Evolutionary conservation across 306 rosid genomes (phyloP).

Genomic region (Vigna mungo): DNA sequence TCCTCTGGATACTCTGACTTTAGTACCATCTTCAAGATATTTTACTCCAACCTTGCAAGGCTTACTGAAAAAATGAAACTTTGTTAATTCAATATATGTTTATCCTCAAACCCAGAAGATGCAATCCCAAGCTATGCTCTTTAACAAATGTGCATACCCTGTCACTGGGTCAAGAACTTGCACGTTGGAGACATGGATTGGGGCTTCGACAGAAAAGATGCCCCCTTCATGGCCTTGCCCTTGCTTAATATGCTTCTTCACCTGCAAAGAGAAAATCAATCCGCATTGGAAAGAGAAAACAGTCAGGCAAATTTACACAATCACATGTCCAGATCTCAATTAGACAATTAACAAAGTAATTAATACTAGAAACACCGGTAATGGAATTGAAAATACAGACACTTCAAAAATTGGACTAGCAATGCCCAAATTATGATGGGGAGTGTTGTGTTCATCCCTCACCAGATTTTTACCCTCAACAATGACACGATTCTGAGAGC

Average conservation of each 20-base stretch:
- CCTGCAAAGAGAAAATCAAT: conserved; percentile 49
- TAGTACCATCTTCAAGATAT: conserved; percentile 95
- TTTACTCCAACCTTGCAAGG: conserved; percentile 83
- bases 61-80: conserved; percentile 60
- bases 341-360: conserved; percentile 4
- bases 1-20: conserved; percentile 90
- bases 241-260: conserved; percentile 93
- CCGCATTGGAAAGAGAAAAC: conserved; percentile 5
- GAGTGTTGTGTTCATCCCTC: conserved; percentile 18
- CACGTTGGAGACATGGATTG: conserved; percentile 88
- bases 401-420: background rate
- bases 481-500: conserved; percentile 90
- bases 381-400: background rate
- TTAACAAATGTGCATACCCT: conserved; percentile 55
- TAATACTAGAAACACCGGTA: background rate
- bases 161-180: conserved; percentile 87
- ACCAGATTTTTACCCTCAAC: conserved; percentile 98
- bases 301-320: background rate
- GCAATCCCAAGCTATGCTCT: background rate
- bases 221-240: conserved; percentile 99
- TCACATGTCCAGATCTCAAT: conserved; percentile 5
- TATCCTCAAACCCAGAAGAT: conserved; percentile 30
- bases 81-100: background rate
- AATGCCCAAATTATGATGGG: background rate
- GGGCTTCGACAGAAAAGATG: conserved; percentile 92